Evolutionary conservation across 2,329 filamentous ascomycete species (phyloP), one percentile per base, ranked within the genome.

Genomic region (Colletotrichum limetticola): DNA sequence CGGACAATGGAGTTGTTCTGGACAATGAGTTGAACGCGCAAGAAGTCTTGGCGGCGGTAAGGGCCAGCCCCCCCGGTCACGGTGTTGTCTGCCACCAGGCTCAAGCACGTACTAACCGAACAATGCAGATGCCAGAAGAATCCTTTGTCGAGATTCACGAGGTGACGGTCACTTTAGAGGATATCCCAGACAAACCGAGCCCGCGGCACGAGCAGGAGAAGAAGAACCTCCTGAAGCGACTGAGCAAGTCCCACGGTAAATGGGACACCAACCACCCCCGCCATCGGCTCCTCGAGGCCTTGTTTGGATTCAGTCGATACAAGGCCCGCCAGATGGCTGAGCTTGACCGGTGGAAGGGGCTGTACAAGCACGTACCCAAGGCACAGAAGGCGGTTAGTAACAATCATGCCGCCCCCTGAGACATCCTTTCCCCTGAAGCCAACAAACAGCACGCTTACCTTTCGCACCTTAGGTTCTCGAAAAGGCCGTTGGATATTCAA

Each of bases 401-500:
- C 9, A 12, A 37, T 37, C 35, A 37, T 37, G 35, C 35, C 11
- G 35, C 14, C 14, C 35, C 35, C 30, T 37, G 35, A 37, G 14
- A 37, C 35, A 30, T 30, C 30, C 9, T 37, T 16, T 14, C 35
- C 35, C 35, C 35, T 16, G 12, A 16, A 16, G 11, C 35, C 11
- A 37, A 56, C 14, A 12, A 37, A 56, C 5, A 12, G 22, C 26
- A 24, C 46, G 46, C 46, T 19, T 16, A n/a, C 28, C 16, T 5
- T 8, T 37, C 4, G 5, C 14, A 12, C 35, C 14, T 5, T 7
- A 87, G 85, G 28, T 88, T 2, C 85, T 92, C 2, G 89, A 91
- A 74, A 86, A 87, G n/a, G 81, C 86, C 1, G 78, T 91, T 53
- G 83, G 88, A 59, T 92, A 91, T 76, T 86, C 87, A 2, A 86